Conservation (phyloP, 345 rosid species). For the Cardamine occulta region DNA sequence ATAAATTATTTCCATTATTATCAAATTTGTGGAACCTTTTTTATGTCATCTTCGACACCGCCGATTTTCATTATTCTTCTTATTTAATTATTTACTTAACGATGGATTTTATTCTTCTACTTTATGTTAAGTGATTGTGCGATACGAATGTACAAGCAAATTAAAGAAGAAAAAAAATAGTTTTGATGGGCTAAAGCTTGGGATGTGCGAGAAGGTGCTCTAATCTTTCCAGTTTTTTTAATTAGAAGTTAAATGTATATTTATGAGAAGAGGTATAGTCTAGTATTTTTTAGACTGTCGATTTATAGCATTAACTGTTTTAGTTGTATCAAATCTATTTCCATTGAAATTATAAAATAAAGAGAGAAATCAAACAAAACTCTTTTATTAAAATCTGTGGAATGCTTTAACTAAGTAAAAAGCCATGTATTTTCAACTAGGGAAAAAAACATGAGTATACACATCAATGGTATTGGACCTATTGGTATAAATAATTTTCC, state of each 20-base stretch:
- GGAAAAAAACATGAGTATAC: background rate
- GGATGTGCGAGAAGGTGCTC: background rate
- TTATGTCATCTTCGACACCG: conserved; percentile 37
- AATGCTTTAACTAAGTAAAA: background rate
- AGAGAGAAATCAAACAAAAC: background rate
- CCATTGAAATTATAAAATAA: background rate
- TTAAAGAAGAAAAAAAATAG: background rate
- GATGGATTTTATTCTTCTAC: conserved; percentile 2
- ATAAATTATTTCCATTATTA: conserved; percentile 34
- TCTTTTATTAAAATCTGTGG: background rate
- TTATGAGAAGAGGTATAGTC: background rate
- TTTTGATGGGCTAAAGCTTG: background rate
- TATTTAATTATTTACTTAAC: background rate
- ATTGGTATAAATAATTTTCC: too few relatives aligned
- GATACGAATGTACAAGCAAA: background rate
- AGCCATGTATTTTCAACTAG: background rate
- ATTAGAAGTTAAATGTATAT: too few relatives aligned
- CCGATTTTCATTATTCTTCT: conserved; percentile 23
- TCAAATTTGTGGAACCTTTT: conserved; percentile 34
- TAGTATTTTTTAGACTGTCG: too few relatives aligned
- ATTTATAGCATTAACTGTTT: background rate
- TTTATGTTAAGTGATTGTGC: background rate
- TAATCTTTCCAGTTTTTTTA: too few relatives aligned
- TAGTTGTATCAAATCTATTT: conserved; percentile 1
- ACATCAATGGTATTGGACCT: background rate